Base-by-base conservation (phyloP, 257 asterid genomes). In the Anisodus tanguticus region DNA sequence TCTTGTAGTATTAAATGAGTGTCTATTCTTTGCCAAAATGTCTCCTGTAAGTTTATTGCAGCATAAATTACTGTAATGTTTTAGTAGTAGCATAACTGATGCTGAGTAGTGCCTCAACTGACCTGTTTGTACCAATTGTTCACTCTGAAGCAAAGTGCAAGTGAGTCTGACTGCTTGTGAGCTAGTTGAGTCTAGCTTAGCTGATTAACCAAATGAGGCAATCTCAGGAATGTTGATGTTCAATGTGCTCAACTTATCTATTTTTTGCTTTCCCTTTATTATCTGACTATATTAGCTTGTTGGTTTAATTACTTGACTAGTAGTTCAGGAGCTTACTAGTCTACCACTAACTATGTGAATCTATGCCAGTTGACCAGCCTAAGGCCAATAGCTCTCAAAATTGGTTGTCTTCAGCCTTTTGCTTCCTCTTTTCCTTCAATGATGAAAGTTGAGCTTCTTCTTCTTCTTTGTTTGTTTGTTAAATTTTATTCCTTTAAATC, bases 161-260 rank as follows among this genome's bases (percentile, higher is more conserved):
- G 80, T 72, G 53, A 45, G 59, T 72, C 59, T 16, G 17, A 47
- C 80, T n/a, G 10, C 59, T 72, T 45, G 80, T 19, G 59, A 47
- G 59, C n/a, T 45, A 47, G 47, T 47, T 72, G 17, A 16, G 80
- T 22, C 39, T 19, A 41, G 17, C n/a, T 72, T 47, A 19, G 41
- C 59, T 15, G 17, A 19, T 26, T 41, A 47, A 41, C 35, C 37
- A 10, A 5, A 19, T 1, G 16, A 74, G 60, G 60, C 60, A 49
- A 74, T 74, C 39, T 47, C 1, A 9, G 80, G 80, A 22, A 22
- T 45, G 4, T 3, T 47, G 47, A 22, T 74, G 43, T 19, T 19
- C 59, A 47, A 47, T 47, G 4, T 5, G 41, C 10, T 72, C 37
- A 70, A 49, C 35, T 10, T n/a, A 19, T 45, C 55, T 72, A 10